A percentile compares a stretch with the other conserved stretches of the same genome.
Evolutionary conservation across 1,284 basidiomycete genomes (phyloP).

Genomic region (Mycena sp.): DNA sequence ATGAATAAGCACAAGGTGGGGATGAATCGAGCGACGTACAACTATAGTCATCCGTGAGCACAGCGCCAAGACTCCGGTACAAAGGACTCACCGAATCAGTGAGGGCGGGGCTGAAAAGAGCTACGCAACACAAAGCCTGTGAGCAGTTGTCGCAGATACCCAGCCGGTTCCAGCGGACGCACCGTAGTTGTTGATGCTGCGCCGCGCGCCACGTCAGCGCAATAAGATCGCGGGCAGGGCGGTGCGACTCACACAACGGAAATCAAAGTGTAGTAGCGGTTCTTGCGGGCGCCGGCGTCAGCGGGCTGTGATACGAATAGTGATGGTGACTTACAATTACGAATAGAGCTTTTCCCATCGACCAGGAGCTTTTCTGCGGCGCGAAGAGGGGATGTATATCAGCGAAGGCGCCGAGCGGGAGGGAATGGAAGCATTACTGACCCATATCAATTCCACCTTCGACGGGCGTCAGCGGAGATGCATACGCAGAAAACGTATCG

Average conservation of each 20-base stretch:
- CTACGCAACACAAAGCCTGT: slow-evolving; percentile 29
- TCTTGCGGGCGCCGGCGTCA: slow-evolving; percentile 43
- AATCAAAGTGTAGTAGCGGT: slow-evolving; percentile 63
- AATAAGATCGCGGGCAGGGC: neutral
- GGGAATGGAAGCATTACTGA: slow-evolving; percentile 35
- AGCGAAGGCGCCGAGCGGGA: too few species aligned
- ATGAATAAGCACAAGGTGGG: neutral
- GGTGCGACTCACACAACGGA: slow-evolving; percentile 54
- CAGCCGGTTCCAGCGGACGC: slow-evolving; percentile 19
- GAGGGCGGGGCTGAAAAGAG: slow-evolving; percentile 43
- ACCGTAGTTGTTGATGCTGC: slow-evolving; percentile 64
- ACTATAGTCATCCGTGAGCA: slow-evolving; percentile 20
- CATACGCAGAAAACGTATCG: neutral
- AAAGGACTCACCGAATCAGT: slow-evolving; percentile 42
- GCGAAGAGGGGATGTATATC: too few species aligned
- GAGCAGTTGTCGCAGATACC: neutral
- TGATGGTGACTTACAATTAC: slow-evolving; percentile 51
- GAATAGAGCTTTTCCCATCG: slow-evolving; percentile 59
- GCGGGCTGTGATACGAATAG: slow-evolving; percentile 10
- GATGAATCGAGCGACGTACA: slow-evolving; percentile 25
- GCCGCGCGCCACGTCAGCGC: neutral
- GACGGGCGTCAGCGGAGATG: neutral
- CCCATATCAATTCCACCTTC: slow-evolving; percentile 65
- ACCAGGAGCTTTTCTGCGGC: slow-evolving; percentile 57
- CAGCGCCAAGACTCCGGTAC: slow-evolving; percentile 41